phyloP scores from a whole-genome alignment of 2,329 filamentous ascomycete genomes.

The Acrodontium crateriforme region DNA sequence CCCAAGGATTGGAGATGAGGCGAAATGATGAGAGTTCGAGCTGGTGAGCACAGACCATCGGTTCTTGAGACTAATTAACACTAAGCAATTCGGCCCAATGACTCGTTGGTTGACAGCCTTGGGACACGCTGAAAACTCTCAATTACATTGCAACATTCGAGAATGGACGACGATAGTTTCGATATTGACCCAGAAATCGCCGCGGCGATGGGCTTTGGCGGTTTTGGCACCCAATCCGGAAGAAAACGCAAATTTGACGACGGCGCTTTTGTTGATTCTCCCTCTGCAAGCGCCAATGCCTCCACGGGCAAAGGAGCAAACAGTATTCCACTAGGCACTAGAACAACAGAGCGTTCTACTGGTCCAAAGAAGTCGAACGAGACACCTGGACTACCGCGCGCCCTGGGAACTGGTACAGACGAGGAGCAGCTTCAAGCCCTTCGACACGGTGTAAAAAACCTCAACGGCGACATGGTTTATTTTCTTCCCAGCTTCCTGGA shows the following conservation, averaged over 20 bases:
- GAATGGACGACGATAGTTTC: constrained; percentile 19
- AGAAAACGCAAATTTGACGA: constrained; percentile 57
- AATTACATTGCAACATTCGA: too few species aligned
- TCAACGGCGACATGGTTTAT: constrained; percentile 50
- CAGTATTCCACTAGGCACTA: constrained; percentile 9
- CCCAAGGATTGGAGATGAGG: too few species aligned
- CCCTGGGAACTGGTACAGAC: neutral
- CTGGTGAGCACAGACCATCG: too few species aligned
- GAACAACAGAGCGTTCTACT: constrained; percentile 1
- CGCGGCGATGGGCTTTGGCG: constrained; percentile 58
- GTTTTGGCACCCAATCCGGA: constrained; percentile 47
- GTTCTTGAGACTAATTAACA: too few species aligned
- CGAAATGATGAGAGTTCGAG: too few species aligned
- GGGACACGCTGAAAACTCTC: too few species aligned
- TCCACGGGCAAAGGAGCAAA: constrained; percentile 17
- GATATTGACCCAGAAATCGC: constrained; percentile 45
- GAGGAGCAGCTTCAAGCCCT: constrained; percentile 22
- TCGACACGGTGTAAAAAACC: constrained; percentile 28
- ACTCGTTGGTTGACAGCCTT: too few species aligned
- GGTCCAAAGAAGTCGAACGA: constrained; percentile 1
- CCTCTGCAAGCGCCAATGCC: constrained; percentile 15
- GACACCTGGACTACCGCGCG: neutral
- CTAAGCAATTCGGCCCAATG: too few species aligned
- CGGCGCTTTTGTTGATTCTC: constrained; percentile 37
- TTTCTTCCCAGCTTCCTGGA: constrained; percentile 56